Base-by-base conservation (phyloP, 495 filamentous ascomycete genomes). In the Penicillium cosmopolitanum region DNA sequence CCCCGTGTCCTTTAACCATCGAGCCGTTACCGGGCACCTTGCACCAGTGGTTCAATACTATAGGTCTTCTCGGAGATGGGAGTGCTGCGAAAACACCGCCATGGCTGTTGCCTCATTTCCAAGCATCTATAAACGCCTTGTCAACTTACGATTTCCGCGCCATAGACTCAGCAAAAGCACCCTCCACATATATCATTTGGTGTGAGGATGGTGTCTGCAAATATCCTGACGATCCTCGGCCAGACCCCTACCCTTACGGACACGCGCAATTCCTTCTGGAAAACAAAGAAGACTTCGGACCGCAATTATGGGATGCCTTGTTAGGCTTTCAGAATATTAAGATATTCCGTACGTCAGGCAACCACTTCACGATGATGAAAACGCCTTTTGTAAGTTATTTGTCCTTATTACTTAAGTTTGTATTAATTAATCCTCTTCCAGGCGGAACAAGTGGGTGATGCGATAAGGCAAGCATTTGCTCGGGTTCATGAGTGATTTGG, bases 1-100 rank as follows among this genome's bases (percentile, higher is more conserved):
- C 66, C 1, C 77, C 75, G 2, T 55, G 52, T 16, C 58, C 52
- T 1, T 13, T 55, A 16, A 40, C 18, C 2, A 23, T 48, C 5
- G 40, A 47, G 16, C 50, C 57, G 4, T n/a, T 59, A 1, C 57
- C 57, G 6, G 1, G 15, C 10, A 18, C 34, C 6, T n/a, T 53
- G 21, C 51, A 40, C 10, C 13, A 21, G 10, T 42, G 34, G 35
- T 53, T 53, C 51, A 52, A 52, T 21, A 38, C 28, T n/a, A 28
- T 52, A 28, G 50, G 50, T 6, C 50, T 52, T 16, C 34, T 53
- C 10, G 51, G 51, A 21, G 35, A 40, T 13, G 51, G 51, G 2
- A 15, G 18, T n/a, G 13, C n/a, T 5, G 40, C 6, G 12, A 53
- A 53, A 15, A 42, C 18, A 2, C 50, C 50, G 12, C 23, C 31